Base-by-base conservation (phyloP, 139 green algal genomes). In the Diplosphaera chodatii region DNA sequence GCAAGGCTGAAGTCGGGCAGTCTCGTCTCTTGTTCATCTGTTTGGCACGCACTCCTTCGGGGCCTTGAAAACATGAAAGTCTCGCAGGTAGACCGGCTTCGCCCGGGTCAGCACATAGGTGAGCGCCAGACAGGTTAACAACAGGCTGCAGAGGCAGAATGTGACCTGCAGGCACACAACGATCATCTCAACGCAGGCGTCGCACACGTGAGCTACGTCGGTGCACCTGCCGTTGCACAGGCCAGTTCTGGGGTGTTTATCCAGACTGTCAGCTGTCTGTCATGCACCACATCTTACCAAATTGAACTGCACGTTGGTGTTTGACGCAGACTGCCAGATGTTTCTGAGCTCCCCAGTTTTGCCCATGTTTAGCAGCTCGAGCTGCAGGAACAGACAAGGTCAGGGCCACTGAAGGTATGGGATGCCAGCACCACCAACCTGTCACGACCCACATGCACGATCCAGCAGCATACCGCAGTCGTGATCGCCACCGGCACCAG, bases 71-170 rank as follows among this genome's bases (percentile, higher is more conserved):
- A 88, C 88, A 23, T 86, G 70, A 72, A 91, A 97, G 77, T 97
- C 88, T 3, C 98, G 68, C 32, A 98, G 73, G 78, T 98, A 98
- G 2, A 98, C 94, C 8, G 94, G 92, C 13, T 84, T 83, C 21
- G 73, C 85, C 28, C 88, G 86, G 8, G 91, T 83, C 20, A 95
- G 68, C 55, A 91, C 78, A 74, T 91, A 97, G 32, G 73, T 81
- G 0, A 89, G 71, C 1, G 83, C 70, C 6, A 86, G 83, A 28
- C 82, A 78, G 4, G 78, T 74, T 32, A 97, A 74, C n/a, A 90
- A 56, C n/a, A 84, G 72, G 41, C 80, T 80, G 66, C 80, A 88
- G 6, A 32, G 32, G 30, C 92, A 76, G 40, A 93, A 90, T 0
- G 87, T 90, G 16, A 93, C 78, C 89, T 94, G 82, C 68, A 81